Evolutionary conservation across 768 basidiomycete genomes (phyloP), one percentile per base, ranked within the genome.

Genomic region (Lyophyllum decastes): DNA sequence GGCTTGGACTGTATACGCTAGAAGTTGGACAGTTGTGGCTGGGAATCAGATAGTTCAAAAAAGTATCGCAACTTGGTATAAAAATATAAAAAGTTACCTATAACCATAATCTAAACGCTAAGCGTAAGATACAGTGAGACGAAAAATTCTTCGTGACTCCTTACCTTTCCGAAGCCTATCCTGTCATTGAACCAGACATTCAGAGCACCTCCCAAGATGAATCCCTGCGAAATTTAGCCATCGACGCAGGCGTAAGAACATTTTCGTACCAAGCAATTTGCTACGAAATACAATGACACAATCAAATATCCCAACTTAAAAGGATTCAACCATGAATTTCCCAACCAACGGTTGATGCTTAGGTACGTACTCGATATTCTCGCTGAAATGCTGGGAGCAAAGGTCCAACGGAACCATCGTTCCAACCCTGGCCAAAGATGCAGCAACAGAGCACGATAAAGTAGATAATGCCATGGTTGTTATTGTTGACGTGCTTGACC

Each of bases 271-370:
- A 67, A 65, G 48, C 64, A 71, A 35, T 60, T 61, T 19, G 63
- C 54, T 9, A 70, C 70, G 67, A 87, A 87, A 24, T 84, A 76
- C 19, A 84, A 51, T 0, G 84, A 83, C 12, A 87, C 83, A 8
- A 80, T 56, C 6, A 76, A 64, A 61, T 79, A 83, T 11, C 72
- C 70, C 22, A 82, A 71, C 78, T 83, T 27, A 9, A 24, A 40
- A 22, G 16, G 3, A 17, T 33, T 19, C n/a, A 19, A n/a, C 16
- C 33, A 40, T 47, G 33, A 24, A 16, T 5, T n/a, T n/a, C 21
- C 24, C 1, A 38, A 22, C 16, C 9, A 16, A 17, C 14, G 30
- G 10, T 0, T 17, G 47, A n/a, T 33, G 30, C 27, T n/a, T 19
- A 6, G 52, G 27, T 2, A 51, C 66, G 48, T 46, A 70, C 71